phyloP scores from a whole-genome alignment of 2,329 filamentous ascomycete species.

The Capronia americana region DNA sequence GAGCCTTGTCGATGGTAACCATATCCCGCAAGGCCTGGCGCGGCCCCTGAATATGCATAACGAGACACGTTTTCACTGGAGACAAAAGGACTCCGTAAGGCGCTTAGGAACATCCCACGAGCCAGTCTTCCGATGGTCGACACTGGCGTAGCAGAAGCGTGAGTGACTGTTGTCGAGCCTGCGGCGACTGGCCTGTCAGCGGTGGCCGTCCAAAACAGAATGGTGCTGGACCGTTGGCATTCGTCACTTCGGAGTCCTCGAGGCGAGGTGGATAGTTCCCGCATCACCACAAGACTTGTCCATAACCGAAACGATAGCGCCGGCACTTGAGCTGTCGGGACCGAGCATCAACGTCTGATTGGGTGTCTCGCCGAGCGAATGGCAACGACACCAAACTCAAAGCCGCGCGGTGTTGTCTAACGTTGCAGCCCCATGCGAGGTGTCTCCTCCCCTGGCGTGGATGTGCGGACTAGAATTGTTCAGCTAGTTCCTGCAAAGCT shows the following conservation, averaged over 20 bases:
- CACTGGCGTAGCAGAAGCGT: background rate
- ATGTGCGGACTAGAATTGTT: too few species aligned
- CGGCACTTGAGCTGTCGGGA: background rate
- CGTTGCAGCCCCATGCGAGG: background rate
- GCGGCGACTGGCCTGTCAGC: slow-evolving; percentile 16
- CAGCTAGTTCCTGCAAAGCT: too few species aligned
- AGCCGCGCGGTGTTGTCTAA: background rate
- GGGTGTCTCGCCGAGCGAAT: background rate
- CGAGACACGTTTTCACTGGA: background rate
- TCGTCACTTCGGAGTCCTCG: slow-evolving; percentile 13
- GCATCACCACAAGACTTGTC: background rate
- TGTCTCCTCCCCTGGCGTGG: background rate
- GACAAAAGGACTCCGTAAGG: background rate
- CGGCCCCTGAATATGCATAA: background rate
- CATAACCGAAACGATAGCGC: slow-evolving; percentile 15
- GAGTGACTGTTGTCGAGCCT: background rate
- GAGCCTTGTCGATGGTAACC: background rate
- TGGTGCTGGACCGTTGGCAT: background rate
- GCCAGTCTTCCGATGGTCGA: background rate
- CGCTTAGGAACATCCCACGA: background rate
- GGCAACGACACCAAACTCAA: background rate
- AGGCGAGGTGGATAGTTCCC: slow-evolving; percentile 16
- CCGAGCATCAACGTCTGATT: background rate
- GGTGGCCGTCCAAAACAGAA: background rate
- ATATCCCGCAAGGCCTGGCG: background rate